Evolutionary conservation across 2,329 filamentous ascomycete genomes (phyloP).

Genomic region (Plectosphaerella cucumerina): DNA sequence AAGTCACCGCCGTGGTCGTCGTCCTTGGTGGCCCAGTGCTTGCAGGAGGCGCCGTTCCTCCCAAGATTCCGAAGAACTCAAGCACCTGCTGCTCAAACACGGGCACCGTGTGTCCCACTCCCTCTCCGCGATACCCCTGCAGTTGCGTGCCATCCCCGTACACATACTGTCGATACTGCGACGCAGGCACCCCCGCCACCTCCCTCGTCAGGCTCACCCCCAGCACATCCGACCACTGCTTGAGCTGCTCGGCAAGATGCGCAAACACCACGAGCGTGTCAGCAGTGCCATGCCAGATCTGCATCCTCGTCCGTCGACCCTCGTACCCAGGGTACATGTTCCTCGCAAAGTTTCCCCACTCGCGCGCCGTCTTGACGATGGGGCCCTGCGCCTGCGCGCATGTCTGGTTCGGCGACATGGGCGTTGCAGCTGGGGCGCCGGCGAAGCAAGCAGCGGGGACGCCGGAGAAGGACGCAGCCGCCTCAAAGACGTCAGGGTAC

Average conservation of each 20-base stretch:
- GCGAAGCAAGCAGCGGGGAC: constrained; percentile 26
- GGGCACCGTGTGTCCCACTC: constrained; percentile 24
- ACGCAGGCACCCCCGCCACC: constrained; percentile 18
- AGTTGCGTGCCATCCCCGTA: constrained; percentile 28
- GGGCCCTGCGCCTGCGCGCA: constrained; percentile 34
- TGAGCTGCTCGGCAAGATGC: constrained; percentile 14
- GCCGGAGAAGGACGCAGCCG: constrained; percentile 26
- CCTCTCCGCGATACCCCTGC: constrained; percentile 22
- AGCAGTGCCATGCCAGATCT: constrained; percentile 24
- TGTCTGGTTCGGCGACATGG: constrained; percentile 19
- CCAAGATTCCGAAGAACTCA: constrained; percentile 11
- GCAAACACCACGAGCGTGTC: constrained; percentile 31
- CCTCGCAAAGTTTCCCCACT: constrained; percentile 39
- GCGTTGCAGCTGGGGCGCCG: constrained; percentile 13
- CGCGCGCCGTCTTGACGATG: constrained; percentile 28
- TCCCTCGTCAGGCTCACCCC: constrained; percentile 17
- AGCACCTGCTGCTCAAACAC: constrained; percentile 15
- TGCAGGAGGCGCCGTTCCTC: not conserved
- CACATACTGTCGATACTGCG: constrained; percentile 24
- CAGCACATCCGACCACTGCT: constrained; percentile 15
- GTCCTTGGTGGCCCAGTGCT: not conserved
- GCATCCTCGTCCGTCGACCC: constrained; percentile 24
- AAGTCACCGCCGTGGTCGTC: not conserved
- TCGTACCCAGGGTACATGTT: constrained; percentile 25
- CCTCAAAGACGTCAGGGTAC: constrained; percentile 29